phyloP scores from a whole-genome alignment of 495 filamentous ascomycete species.

The Xylaria cubensis region DNA sequence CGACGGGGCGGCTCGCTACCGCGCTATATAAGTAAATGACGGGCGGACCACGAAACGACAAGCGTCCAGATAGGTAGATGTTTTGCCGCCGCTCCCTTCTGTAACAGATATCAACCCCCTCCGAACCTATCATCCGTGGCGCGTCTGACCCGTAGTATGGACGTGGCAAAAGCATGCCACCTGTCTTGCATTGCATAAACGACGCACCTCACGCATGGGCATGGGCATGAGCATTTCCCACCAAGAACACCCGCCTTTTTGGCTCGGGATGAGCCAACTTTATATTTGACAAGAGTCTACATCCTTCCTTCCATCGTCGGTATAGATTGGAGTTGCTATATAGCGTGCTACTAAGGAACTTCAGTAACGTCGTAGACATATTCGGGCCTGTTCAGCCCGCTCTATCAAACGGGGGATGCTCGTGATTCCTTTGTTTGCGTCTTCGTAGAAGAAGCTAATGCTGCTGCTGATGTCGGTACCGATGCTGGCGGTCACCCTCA shows the following conservation, averaged over 20 bases:
- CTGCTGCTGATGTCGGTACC: background rate
- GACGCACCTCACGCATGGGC: constrained; percentile 27
- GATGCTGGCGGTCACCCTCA: background rate
- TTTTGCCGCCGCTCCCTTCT: constrained; percentile 16
- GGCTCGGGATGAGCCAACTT: background rate
- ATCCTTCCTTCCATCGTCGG: background rate
- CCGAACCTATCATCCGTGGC: constrained; percentile 15
- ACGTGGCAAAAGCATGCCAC: constrained; percentile 41
- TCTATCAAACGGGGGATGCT: background rate
- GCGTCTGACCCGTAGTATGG: constrained; percentile 26
- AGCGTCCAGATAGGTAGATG: background rate
- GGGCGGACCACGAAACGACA: background rate
- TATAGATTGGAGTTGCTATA: background rate
- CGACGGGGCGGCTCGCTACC: background rate
- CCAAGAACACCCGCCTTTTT: constrained; percentile 4
- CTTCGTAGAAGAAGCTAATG: background rate
- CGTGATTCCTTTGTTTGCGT: background rate
- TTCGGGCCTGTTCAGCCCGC: background rate
- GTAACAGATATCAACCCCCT: constrained; percentile 9
- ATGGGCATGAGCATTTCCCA: constrained; percentile 11
- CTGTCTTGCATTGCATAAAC: constrained; percentile 49
- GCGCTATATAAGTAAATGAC: background rate
- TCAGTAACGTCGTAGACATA: background rate
- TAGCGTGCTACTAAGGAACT: background rate
- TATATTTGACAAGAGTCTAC: background rate